A percentile compares a stretch with the other conserved stretches of the same genome.
Conservation (phyloP, 2,329 filamentous ascomycete species). For the Colletotrichum spaethianum region DNA sequence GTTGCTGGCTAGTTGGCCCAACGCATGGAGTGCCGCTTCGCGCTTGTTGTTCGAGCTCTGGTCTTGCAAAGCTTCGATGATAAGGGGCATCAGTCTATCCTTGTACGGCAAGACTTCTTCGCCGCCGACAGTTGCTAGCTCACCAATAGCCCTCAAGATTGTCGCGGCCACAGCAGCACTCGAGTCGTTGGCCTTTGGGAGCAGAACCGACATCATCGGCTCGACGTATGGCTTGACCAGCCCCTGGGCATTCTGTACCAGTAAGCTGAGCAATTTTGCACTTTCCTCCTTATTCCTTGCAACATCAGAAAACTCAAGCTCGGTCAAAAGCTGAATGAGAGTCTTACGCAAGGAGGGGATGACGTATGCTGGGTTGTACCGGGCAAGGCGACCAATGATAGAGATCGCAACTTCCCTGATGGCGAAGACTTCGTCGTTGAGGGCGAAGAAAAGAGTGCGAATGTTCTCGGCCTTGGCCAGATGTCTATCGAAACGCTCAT, state of each 20-base stretch:
- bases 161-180: constrained; percentile 93
- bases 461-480: constrained; percentile 99
- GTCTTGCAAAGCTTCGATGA: constrained; percentile 94
- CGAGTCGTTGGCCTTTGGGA: constrained; percentile 90
- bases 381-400: constrained; percentile 93
- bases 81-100: constrained; percentile 92
- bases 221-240: constrained; percentile 98
- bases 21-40: constrained; percentile 89
- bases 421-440: constrained; percentile 94
- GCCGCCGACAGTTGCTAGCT: constrained; percentile 93
- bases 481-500: constrained; percentile 94
- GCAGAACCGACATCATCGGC: constrained; percentile 93
- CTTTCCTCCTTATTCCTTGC: constrained; percentile 96
- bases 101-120: constrained; percentile 96
- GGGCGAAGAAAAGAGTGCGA: constrained; percentile 91
- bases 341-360: constrained; percentile 96
- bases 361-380: constrained; percentile 95
- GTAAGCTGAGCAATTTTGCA: constrained; percentile 89
- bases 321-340: constrained; percentile 94
- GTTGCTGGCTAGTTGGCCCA: constrained; percentile 94
- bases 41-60: constrained; percentile 91
- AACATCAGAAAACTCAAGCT: constrained; percentile 96
- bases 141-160: constrained; percentile 94
- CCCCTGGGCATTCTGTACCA: constrained; percentile 92
- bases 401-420: constrained; percentile 96